Base-by-base conservation (phyloP, 2,329 filamentous ascomycete species). In the Fusarium ramigenum region DNA sequence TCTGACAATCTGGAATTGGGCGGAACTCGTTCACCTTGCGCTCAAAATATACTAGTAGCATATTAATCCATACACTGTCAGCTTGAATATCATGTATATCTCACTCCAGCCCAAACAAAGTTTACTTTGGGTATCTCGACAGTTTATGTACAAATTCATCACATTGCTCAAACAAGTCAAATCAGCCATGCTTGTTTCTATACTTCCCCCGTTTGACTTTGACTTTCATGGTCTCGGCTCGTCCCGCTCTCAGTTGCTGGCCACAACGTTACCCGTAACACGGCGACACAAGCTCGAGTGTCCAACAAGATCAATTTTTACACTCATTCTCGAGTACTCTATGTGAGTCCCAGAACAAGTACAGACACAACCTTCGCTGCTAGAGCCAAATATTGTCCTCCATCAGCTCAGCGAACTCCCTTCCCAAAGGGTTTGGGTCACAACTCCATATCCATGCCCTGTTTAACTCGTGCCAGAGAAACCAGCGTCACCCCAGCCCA, bases 361-460 rank as follows among this genome's bases (percentile, higher is more conserved):
- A 54, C 65, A 63, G 62, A 70, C 62, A 70, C 74, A 75, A 63
- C 61, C 32, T 73, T 75, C 69, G 75, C 76, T 77, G 74, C 75
- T 75, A 74, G 70, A 73, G 66, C 70, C 74, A 73, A 63, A 60
- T 70, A 56, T 63, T 67, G 69, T 43, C 56, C 56, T 70, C 25
- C 47, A 52, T 64, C 69, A 47, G 72, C 69, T 66, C 66, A 71
- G 67, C 61, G 47, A 58, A 58, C 54, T 76, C 69, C 70, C 57
- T 52, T 47, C 68, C 63, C 72, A 66, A 72, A 65, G 66, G 60
- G 69, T 63, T 66, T 73, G 75, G 73, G 75, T 73, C 74, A 65
- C 75, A 78, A 78, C 74, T 78, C 75, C 74, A 73, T 63, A 63
- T 72, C 66, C 64, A 75, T 76, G 74, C 68, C 68, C 57, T 58